Evolutionary conservation across 2,329 filamentous ascomycete genomes (phyloP), one percentile per base, ranked within the genome.

Genomic region (Pseudocercospora fijiensis): DNA sequence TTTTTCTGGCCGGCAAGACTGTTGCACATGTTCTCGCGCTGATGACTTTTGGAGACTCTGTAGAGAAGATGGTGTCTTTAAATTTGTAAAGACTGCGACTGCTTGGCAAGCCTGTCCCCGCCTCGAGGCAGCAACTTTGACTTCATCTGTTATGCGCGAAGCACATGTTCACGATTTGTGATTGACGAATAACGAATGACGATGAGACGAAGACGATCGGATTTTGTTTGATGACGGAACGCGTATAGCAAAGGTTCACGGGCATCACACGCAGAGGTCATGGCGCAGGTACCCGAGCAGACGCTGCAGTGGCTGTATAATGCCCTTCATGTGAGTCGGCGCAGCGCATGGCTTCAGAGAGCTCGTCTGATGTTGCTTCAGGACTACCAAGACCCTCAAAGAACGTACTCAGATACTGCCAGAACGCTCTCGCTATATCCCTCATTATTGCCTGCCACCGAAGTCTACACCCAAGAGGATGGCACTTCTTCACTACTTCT

Each of bases 281-380:
- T 85, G 83, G 79, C 83, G 65, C 86, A 88, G 72, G 90, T 96
- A 75, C 90, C 91, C 73, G 92, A 96, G 78, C 90, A 92, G 80
- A 89, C 96, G 65, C 84, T 98, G 74, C 93, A 92, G 80, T 98
- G 94, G 94, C 87, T 98, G 5, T 96, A 96, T 80, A 95, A 91
- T 79, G 89, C 96, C 61, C 80, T 98, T 63, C 73, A 74, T 57
- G 73, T 75, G 64, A 91, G 89, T 66, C 22, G 26, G 24, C 10
- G 20, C 41, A 30, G 18, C 26, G 26, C 58, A 45, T 56, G 52
- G 24, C 4, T 18, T 4, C 7, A 41, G 41, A 57, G 37, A 59
- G 33, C 37, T 41, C 43, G 8, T 24, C 49, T 63, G 24, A 55
- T 20, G 24, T n/a, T 55, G 22, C 22, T 13, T 56, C 77, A 98